phyloP scores from a whole-genome alignment of 805 yeast species.

The Cyberlindnera sargentensis region DNA sequence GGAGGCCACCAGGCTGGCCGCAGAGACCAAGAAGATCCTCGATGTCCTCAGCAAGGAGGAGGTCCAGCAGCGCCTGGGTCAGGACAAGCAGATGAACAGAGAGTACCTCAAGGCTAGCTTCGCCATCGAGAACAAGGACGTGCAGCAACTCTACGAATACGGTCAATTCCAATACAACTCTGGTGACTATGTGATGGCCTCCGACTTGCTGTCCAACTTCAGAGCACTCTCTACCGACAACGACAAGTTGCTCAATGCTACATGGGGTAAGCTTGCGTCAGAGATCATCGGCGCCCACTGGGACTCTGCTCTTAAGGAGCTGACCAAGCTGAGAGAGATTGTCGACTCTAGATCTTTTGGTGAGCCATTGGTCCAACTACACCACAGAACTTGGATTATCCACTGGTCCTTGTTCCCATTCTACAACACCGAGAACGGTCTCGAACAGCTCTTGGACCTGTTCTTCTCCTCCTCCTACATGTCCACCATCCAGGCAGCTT shows the following conservation, averaged over 20 bases:
- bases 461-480: slow-evolving; percentile 54
- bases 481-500: slow-evolving; percentile 61
- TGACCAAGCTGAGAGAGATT: slow-evolving; percentile 47
- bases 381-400: slow-evolving; percentile 59
- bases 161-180: slow-evolving; percentile 58
- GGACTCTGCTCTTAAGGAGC: slow-evolving; percentile 46
- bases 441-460: slow-evolving; percentile 47
- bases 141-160: slow-evolving; percentile 45
- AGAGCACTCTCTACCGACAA: slow-evolving; percentile 46
- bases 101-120: slow-evolving; percentile 37
- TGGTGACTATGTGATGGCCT: slow-evolving; percentile 55
- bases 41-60: slow-evolving; percentile 41
- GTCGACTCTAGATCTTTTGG: slow-evolving; percentile 48
- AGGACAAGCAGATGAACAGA: slow-evolving; percentile 49
- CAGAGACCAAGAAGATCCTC: slow-evolving; percentile 38
- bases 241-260: slow-evolving; percentile 45
- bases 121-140: slow-evolving; percentile 41
- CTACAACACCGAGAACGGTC: slow-evolving; percentile 45
- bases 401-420: slow-evolving; percentile 65
- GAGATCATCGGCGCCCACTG: slow-evolving; percentile 49
- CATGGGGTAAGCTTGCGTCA: slow-evolving; percentile 65
- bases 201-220: slow-evolving; percentile 51
- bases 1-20: slow-evolving; percentile 31
- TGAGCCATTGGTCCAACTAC: slow-evolving; percentile 51
- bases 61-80: slow-evolving; percentile 44